Evolutionary conservation across 2,329 filamentous ascomycete species (phyloP).

Genomic region (Aaosphaeria pasadenensis): DNA sequence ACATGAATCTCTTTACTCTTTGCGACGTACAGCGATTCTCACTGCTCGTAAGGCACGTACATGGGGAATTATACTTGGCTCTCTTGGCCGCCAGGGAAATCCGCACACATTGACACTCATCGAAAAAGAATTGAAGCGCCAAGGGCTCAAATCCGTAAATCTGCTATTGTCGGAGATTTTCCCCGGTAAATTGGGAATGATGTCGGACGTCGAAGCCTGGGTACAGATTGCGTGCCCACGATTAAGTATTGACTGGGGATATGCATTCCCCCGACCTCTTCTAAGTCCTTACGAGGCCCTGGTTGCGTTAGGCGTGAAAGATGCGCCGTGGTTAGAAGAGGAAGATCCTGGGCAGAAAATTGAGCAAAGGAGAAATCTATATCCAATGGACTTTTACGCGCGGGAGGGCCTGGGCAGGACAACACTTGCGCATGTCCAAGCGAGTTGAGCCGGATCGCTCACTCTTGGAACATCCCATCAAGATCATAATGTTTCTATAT

Average conservation of each 20-base stretch:
- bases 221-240: constrained; percentile 97
- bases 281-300: constrained; percentile 94
- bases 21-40: constrained; percentile 74
- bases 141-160: constrained; percentile 78
- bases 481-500: no score
- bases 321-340: constrained; percentile 66
- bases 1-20: constrained; percentile 82
- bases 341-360: constrained; percentile 18
- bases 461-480: no score
- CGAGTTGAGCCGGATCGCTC: no score
- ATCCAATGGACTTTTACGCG: constrained; percentile 98
- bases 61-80: constrained; percentile 94
- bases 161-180: constrained; percentile 92
- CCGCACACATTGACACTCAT: constrained; percentile 88
- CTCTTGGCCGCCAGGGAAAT: constrained; percentile 90
- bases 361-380: constrained; percentile 58
- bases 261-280: constrained; percentile 85
- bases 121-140: constrained; percentile 68
- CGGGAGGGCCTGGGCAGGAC: constrained; percentile 86
- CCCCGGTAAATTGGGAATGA: constrained; percentile 88
- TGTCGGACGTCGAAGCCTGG: constrained; percentile 94
- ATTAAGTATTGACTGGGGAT: constrained; percentile 97
- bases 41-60: constrained; percentile 74
- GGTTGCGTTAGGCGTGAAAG: constrained; percentile 75
- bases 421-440: constrained; percentile 39